Base-by-base conservation (phyloP, 768 basidiomycete species). In the Daedaleopsis nitida region DNA sequence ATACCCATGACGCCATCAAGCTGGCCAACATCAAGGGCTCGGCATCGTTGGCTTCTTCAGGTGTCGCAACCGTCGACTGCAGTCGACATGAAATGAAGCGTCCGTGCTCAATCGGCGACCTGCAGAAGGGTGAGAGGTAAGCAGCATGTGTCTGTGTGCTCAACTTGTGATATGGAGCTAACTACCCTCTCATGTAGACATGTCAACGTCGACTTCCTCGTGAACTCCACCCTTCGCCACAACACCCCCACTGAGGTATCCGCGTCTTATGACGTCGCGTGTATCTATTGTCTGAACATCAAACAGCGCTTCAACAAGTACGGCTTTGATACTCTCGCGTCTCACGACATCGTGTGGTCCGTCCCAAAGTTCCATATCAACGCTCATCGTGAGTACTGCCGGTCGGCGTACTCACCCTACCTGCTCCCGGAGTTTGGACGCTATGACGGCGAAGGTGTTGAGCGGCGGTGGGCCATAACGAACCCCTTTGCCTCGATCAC, bases 361-460 rank as follows among this genome's bases (percentile, higher is more conserved):
- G 62, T 81, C 6, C 80, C 77, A 0, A 74, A 75, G 38, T 78
- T 77, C 57, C 80, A 82, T 24, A 67, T 79, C n/a, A 66, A 69
- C 6, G 74, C 67, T 0, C 80, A 81, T 47, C 64, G 67, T 1
- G 39, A 66, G 0, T 27, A 62, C 5, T 78, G 78, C 52, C 74
- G 73, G 8, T 58, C 58, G 14, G 52, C 52, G 1, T 79, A 66
- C 52, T 74, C 69, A 1, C 62, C 80, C 11, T 74, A 73, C 27
- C 72, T 70, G 50, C 43, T 62, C 17, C 44, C 60, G 1, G 69
- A 72, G 6, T 65, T 65, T 19, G 75, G 73, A 6, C 69, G 68
- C 5, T 69, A 65, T 1, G 74, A 76, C 64, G 73, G 78, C 0
- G 77, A 81, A 49, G 75, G 68, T 0, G 66, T 77, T 0, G 81